These are phyloP conservation scores for Ustilago lituana DNA, from an alignment of 1,284 basidiomycete genomes.

Conservation along the genomic window DNA sequence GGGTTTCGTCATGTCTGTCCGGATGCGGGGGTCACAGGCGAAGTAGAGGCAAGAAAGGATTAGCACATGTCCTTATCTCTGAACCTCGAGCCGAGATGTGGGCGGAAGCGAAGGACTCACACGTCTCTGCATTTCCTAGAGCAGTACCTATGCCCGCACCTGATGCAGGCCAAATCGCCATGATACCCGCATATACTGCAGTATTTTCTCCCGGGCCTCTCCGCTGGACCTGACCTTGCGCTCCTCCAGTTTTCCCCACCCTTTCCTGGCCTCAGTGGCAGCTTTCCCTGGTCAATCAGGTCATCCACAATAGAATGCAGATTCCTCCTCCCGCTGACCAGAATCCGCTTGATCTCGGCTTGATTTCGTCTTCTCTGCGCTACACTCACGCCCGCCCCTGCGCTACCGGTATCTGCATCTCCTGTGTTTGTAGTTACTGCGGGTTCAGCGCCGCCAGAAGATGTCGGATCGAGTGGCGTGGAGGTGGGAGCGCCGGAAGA, in stretches of 20 bases:
- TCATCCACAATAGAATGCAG: constrained; percentile 37
- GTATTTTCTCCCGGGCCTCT: constrained; percentile 21
- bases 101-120: neutral
- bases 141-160: constrained; percentile 41
- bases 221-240: constrained; percentile 13
- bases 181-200: constrained; percentile 46
- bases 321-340: constrained; percentile 22
- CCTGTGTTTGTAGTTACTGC: neutral
- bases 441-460: neutral
- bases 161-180: constrained; percentile 34
- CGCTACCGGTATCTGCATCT: neutral
- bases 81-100: neutral
- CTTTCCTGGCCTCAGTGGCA: constrained; percentile 20
- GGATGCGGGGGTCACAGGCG: neutral
- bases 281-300: constrained; percentile 30
- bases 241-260: constrained; percentile 24
- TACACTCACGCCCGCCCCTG: constrained; percentile 14
- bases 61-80: neutral
- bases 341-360: constrained; percentile 34
- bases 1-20: constrained; percentile 33
- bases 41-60: neutral
- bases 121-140: constrained; percentile 24
- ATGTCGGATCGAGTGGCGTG: constrained; percentile 1
- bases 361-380: constrained; percentile 30
- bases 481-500: neutral